Percentiles rank a stretch among this genome's conserved stretches.
phyloP scores from a whole-genome alignment of 2,329 filamentous ascomycete genomes.

The Neocucurbitaria cava region DNA sequence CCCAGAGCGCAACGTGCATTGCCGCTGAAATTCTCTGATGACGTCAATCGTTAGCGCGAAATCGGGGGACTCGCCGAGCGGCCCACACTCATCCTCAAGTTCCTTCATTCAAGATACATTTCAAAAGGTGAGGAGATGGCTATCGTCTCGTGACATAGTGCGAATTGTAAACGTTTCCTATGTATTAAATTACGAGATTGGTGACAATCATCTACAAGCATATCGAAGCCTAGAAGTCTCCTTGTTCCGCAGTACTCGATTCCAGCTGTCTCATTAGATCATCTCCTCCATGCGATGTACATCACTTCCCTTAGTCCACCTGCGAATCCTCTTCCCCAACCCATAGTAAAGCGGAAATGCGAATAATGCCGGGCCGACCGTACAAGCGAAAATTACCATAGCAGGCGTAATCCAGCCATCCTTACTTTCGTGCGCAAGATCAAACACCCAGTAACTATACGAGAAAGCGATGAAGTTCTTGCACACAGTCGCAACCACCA shows the following conservation, averaged over 20 bases:
- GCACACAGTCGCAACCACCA: slow-evolving; percentile 54
- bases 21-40: slow-evolving; percentile 13
- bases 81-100: not conserved
- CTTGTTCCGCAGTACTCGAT: not conserved
- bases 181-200: not conserved
- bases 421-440: slow-evolving; percentile 42
- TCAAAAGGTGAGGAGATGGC: not conserved
- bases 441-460: slow-evolving; percentile 52
- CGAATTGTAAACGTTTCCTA: not conserved
- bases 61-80: not conserved
- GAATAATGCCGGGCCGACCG: slow-evolving; percentile 48
- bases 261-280: slow-evolving; percentile 1
- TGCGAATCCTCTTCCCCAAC: slow-evolving; percentile 51
- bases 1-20: not conserved
- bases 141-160: too few species aligned
- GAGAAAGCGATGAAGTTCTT: slow-evolving; percentile 56
- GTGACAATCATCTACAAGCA: not conserved
- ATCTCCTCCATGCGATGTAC: slow-evolving; percentile 24
- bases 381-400: slow-evolving; percentile 55
- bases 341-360: slow-evolving; percentile 52
- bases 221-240: not conserved
- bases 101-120: not conserved
- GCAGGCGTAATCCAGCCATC: slow-evolving; percentile 51
- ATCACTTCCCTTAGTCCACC: slow-evolving; percentile 43
- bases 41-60: slow-evolving; percentile 17